Evolutionary conservation across 805 yeast genomes (phyloP).

Genomic region (Candida vartiovaarae): DNA sequence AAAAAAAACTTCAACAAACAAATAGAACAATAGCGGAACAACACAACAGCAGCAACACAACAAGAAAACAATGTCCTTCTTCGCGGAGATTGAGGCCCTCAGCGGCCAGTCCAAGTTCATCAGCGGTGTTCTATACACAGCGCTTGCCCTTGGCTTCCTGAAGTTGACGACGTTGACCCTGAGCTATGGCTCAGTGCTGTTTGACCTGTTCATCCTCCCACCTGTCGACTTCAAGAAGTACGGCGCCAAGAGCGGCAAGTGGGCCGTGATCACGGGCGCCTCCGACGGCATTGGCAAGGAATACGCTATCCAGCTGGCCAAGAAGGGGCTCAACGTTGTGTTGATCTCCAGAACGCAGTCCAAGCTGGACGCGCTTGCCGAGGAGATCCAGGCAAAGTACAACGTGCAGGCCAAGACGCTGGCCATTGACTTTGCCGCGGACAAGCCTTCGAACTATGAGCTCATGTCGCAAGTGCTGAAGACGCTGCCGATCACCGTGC

Average conservation of each 20-base stretch:
- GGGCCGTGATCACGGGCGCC: conserved; percentile 98
- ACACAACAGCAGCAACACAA: background rate
- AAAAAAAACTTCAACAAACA: background rate
- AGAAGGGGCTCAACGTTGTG: conserved; percentile 74
- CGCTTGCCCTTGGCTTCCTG: conserved; percentile 54
- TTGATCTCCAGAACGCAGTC: conserved; percentile 79
- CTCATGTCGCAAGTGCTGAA: conserved; percentile 39
- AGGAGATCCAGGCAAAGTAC: conserved; percentile 53
- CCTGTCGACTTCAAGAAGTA: conserved; percentile 52
- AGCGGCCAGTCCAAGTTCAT: conserved; percentile 5
- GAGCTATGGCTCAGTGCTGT: conserved; percentile 44
- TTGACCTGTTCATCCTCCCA: conserved; percentile 60
- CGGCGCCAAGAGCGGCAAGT: conserved; percentile 65
- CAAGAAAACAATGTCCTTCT: conserved; percentile 9
- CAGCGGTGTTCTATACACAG: conserved; percentile 28
- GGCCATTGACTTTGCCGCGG: conserved; percentile 74
- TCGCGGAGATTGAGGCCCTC: conserved; percentile 7
- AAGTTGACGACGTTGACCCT: conserved; percentile 47
- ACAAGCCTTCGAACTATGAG: conserved; percentile 49
- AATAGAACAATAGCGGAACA: background rate
- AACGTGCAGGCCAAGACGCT: conserved; percentile 57
- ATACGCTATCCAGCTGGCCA: conserved; percentile 79
- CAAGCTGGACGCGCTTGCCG: conserved; percentile 61
- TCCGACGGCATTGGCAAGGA: conserved; percentile 98
- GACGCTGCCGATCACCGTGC: conserved; percentile 57